These are phyloP conservation scores for Echites panduratus DNA, from an alignment of 257 asterid species.

Conservation along the genomic window DNA sequence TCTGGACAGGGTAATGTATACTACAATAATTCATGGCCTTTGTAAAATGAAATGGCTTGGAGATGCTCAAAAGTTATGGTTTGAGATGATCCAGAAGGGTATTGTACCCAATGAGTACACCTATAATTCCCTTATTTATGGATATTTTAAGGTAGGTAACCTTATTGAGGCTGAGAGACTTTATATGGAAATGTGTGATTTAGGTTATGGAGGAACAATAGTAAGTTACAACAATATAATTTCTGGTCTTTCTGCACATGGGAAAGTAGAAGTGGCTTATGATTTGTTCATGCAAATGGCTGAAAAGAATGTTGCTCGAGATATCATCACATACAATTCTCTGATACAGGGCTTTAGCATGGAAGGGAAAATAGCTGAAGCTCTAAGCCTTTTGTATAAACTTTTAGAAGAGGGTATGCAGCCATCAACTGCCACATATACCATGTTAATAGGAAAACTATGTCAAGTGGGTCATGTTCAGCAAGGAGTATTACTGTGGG, in stretches of 20 bases:
- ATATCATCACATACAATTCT: slow-evolving; percentile 41
- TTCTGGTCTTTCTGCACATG: slow-evolving; percentile 46
- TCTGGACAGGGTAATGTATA: slow-evolving; percentile 62
- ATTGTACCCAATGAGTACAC: slow-evolving; percentile 46
- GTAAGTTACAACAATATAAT: slow-evolving; percentile 56
- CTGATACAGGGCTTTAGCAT: slow-evolving; percentile 48
- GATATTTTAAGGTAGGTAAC: slow-evolving; percentile 43
- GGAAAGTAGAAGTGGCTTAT: slow-evolving; percentile 45
- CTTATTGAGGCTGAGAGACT: slow-evolving; percentile 56
- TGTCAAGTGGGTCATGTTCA: slow-evolving; percentile 41
- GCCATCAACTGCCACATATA: slow-evolving; percentile 40
- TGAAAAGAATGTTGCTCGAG: slow-evolving; percentile 34
- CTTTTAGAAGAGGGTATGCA: slow-evolving; percentile 43
- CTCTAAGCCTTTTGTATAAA: slow-evolving; percentile 29
- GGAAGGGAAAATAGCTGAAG: slow-evolving; percentile 36
- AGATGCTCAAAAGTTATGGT: slow-evolving; percentile 60
- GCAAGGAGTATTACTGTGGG: slow-evolving; percentile 52
- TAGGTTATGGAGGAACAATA: slow-evolving; percentile 42
- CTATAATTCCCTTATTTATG: slow-evolving; percentile 48
- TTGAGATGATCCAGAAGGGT: slow-evolving; percentile 59
- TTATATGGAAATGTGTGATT: slow-evolving; percentile 48
- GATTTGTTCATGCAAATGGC: slow-evolving; percentile 48
- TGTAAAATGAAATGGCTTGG: slow-evolving; percentile 42
- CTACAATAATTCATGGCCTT: slow-evolving; percentile 60
- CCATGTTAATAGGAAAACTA: slow-evolving; percentile 34